Conservation (phyloP, 306 rosid species). For the barrel medic (Medicago truncatula) region DNA sequence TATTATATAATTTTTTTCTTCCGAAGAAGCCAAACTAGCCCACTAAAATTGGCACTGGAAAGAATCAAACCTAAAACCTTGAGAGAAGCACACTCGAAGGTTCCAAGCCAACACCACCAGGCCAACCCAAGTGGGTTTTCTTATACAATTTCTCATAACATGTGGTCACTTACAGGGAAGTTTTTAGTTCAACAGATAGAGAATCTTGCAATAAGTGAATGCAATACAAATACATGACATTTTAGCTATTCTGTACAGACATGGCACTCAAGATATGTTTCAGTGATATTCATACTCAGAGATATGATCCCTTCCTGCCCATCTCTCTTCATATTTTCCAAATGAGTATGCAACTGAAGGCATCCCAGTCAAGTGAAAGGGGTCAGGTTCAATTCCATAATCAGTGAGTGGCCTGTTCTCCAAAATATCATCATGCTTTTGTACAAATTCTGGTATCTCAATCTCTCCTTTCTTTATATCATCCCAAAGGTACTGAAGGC, state of each 20-base stretch:
- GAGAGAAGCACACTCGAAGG: too few species aligned
- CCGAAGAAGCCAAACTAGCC: background rate
- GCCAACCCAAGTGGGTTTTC: too few species aligned
- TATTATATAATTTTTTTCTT: background rate
- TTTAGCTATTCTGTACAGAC: conserved; percentile 53
- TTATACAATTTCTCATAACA: conserved; percentile 1
- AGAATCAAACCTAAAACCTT: too few species aligned
- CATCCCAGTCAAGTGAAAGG: conserved; percentile 64
- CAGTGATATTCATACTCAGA: conserved; percentile 47
- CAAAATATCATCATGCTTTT: conserved; percentile 74
- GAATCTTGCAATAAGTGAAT: conserved; percentile 18
- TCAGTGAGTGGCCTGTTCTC: conserved; percentile 94
- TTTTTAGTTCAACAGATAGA: conserved; percentile 17
- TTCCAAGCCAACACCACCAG: too few species aligned
- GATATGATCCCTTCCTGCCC: conserved; percentile 63
- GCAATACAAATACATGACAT: conserved; percentile 24
- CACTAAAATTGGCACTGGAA: too few species aligned
- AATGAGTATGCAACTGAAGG: conserved; percentile 68
- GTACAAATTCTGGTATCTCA: conserved; percentile 87
- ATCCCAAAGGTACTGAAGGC: conserved; percentile 96
- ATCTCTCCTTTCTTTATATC: conserved; percentile 78
- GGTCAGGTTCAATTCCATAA: conserved; percentile 92
- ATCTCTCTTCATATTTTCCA: conserved; percentile 76
- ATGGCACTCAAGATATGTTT: background rate
- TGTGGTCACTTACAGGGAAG: background rate